Base-by-base conservation (phyloP, 805 yeast genomes). In the Candida glaebosa region DNA sequence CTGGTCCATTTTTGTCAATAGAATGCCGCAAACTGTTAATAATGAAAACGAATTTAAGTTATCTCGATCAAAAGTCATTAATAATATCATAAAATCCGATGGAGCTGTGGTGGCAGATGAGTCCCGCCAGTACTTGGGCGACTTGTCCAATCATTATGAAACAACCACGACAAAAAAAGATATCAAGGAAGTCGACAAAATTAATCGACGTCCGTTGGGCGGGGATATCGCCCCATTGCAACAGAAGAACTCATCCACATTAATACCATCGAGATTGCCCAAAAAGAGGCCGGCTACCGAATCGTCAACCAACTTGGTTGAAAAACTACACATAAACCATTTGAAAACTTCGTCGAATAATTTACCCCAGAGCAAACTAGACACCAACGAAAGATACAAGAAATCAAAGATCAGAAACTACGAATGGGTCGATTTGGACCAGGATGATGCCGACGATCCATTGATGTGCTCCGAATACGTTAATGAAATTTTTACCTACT, bases 391-490 rank as follows among this genome's bases (percentile, higher is more conserved):
- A 18, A 45, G 56, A 44, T 61, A 60, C 53, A 69, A 69, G 46
- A 69, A 69, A 45, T 51, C 70, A 18, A 61, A 61, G 46, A 57
- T 58, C 16, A 52, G 61, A 38, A 80, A 72, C 47, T 72, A 73
- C 52, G 69, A 63, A 40, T 79, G 89, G 87, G 89, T 84, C 55
- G 87, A 83, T 58, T 65, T 84, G 45, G 93, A 84, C 54, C 77
- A 73, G 22, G 85, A 79, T 46, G 90, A 84, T 56, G 57, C 63
- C 36, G 83, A 80, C 48, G 91, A 84, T 57, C 87, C 75, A 40
- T 51, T 87, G 47, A 90, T 91, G 96, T 97, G 87, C 24, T 79
- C 89, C 46, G 99, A 91, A 67, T 91, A 90, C 61, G 96, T 86
- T 41, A 77, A 70, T 47, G 97, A 88, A 45, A 90, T 91, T 43